phyloP scores from a whole-genome alignment of 129 eudicot genomes.

The Tagetes erecta region DNA sequence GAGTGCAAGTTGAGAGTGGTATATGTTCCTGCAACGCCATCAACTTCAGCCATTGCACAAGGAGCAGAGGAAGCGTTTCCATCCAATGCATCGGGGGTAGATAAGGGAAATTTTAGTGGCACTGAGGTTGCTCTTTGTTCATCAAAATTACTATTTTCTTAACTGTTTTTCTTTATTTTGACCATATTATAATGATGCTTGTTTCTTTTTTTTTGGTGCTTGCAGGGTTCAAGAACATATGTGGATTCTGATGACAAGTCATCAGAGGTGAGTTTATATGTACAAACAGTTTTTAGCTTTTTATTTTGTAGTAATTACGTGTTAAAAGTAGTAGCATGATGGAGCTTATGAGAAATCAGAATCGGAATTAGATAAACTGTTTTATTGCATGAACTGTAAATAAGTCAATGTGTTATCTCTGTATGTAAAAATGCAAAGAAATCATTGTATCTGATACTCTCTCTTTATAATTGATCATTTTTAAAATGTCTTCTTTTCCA shows the following conservation, averaged over 20 bases:
- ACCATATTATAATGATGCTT: conserved; percentile 5
- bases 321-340: background rate
- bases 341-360: conserved; percentile 2
- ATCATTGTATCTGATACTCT: background rate
- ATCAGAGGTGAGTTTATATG: conserved; percentile 49
- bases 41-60: conserved; percentile 56
- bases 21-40: conserved; percentile 64
- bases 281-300: background rate
- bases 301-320: background rate
- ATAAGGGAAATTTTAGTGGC: conserved; percentile 43
- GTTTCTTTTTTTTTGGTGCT: conserved; percentile 4
- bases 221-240: conserved; percentile 44
- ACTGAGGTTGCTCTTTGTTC: conserved; percentile 40
- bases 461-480: background rate
- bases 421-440: background rate
- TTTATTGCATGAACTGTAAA: background rate
- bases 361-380: background rate
- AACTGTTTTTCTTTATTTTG: background rate
- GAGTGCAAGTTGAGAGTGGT: conserved; percentile 86
- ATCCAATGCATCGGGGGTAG: conserved; percentile 36
- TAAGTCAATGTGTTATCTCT: background rate
- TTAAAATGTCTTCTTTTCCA: background rate
- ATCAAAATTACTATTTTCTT: conserved; percentile 8
- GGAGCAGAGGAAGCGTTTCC: conserved; percentile 71
- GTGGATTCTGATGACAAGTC: conserved; percentile 58